Evolutionary conservation across 371 early-diverging fungal genomes (phyloP).

Genomic region (Rhizopus microsporus): DNA sequence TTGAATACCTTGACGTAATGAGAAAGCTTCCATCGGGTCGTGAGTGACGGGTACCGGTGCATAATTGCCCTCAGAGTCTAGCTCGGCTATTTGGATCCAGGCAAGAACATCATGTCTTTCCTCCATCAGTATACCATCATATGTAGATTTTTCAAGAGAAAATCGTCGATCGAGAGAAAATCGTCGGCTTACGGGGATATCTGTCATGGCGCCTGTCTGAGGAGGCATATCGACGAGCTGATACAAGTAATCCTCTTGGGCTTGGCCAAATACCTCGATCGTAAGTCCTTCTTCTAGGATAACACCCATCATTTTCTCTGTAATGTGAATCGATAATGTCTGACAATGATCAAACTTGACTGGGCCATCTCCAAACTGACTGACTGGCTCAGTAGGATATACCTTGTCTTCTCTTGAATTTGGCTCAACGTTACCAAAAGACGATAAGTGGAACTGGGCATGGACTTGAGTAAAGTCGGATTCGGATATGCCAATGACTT

Average conservation of each 20-base stretch:
- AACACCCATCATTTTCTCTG: slow-evolving; percentile 47
- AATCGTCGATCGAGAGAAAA: slow-evolving; percentile 21
- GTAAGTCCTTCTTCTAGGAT: slow-evolving; percentile 44
- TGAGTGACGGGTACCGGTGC: slow-evolving; percentile 52
- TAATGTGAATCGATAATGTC: slow-evolving; percentile 55
- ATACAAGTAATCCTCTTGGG: slow-evolving; percentile 37
- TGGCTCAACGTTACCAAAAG: slow-evolving; percentile 51
- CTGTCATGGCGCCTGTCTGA: slow-evolving; percentile 2
- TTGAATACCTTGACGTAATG: slow-evolving; percentile 81
- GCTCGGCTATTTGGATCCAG: slow-evolving; percentile 69
- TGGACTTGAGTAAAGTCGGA: slow-evolving; percentile 71
- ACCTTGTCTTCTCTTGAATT: slow-evolving; percentile 53
- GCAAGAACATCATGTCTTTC: slow-evolving; percentile 63
- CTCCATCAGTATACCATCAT: slow-evolving; percentile 46
- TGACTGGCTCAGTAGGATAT: slow-evolving; percentile 65
- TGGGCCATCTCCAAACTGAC: slow-evolving; percentile 48
- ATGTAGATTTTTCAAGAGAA: slow-evolving; percentile 17
- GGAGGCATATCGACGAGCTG: slow-evolving; percentile 4
- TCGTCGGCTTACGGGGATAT: slow-evolving; percentile 14
- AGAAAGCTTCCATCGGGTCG: slow-evolving; percentile 48
- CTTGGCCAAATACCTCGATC: slow-evolving; percentile 66
- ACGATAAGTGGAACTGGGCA: slow-evolving; percentile 69
- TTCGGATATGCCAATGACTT: slow-evolving; percentile 66
- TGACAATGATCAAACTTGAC: slow-evolving; percentile 66
- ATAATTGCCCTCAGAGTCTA: slow-evolving; percentile 67